phyloP scores from a whole-genome alignment of 2,329 filamentous ascomycete species.

The Verticillium klebahnii region DNA sequence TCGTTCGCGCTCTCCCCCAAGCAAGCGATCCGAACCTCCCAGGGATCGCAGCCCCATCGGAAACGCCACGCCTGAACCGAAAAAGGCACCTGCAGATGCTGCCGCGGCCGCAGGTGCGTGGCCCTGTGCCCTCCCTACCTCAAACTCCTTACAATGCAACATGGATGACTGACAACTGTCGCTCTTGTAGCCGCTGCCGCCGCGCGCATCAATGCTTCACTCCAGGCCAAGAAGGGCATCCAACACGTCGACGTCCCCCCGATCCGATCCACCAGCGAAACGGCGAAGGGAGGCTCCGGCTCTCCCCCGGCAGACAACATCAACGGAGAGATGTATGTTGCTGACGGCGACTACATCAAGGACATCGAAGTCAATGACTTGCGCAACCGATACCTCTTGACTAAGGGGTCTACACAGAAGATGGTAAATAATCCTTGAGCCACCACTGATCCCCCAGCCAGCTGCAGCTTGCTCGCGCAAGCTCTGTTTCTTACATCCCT shows the following conservation, averaged over 20 bases:
- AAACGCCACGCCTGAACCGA: slow-evolving; percentile 29
- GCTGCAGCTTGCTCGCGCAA: slow-evolving; percentile 1
- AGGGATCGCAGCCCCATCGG: slow-evolving; percentile 74
- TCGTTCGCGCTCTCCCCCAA: slow-evolving; percentile 78
- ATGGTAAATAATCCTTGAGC: slow-evolving; percentile 82
- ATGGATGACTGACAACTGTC: slow-evolving; percentile 18
- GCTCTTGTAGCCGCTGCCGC: slow-evolving; percentile 69
- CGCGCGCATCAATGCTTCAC: slow-evolving; percentile 77
- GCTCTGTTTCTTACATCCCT: slow-evolving; percentile 26
- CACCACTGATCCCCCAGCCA: slow-evolving; percentile 28
- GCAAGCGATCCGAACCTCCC: slow-evolving; percentile 60
- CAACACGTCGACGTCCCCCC: slow-evolving; percentile 88
- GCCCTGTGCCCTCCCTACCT: background rate
- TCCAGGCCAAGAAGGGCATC: slow-evolving; percentile 82
- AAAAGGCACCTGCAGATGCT: slow-evolving; percentile 57
- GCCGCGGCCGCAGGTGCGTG: slow-evolving; percentile 71
- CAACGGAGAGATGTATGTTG: slow-evolving; percentile 86
- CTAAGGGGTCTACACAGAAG: slow-evolving; percentile 95
- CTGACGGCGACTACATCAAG: slow-evolving; percentile 96
- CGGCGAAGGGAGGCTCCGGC: slow-evolving; percentile 21
- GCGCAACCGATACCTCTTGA: slow-evolving; percentile 93
- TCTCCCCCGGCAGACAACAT: slow-evolving; percentile 47
- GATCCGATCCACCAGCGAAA: slow-evolving; percentile 52
- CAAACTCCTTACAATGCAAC: background rate
- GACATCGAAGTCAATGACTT: slow-evolving; percentile 99